Percentiles rank a stretch among this genome's conserved stretches.
These are phyloP conservation scores for Ustilago esculenta DNA, from an alignment of 1,284 basidiomycete genomes.

Conservation along the genomic window DNA sequence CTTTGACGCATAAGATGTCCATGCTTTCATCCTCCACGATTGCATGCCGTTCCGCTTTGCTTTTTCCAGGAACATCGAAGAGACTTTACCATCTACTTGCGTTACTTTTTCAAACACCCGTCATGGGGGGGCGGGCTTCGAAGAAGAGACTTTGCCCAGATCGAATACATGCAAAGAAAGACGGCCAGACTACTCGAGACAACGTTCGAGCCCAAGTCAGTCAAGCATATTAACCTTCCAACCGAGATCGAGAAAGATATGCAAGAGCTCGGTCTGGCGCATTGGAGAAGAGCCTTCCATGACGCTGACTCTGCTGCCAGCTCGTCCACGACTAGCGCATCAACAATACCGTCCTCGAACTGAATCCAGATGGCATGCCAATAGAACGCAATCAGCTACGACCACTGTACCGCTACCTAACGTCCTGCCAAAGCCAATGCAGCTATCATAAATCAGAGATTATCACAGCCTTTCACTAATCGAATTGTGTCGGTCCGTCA, in stretches of 20 bases:
- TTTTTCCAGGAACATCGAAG: conserved; percentile 47
- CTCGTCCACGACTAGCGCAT: not conserved
- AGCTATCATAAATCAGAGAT: no score
- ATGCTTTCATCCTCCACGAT: not conserved
- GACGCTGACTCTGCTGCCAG: conserved; percentile 6
- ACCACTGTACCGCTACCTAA: no score
- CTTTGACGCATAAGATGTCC: not conserved
- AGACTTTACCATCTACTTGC: conserved; percentile 63
- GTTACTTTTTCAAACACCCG: conserved; percentile 64
- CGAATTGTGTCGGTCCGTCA: no score
- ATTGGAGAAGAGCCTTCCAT: conserved; percentile 33
- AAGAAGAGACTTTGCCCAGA: conserved; percentile 60
- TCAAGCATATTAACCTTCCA: conserved; percentile 57
- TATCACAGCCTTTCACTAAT: no score
- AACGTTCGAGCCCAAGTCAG: conserved; percentile 53
- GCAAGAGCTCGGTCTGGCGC: conserved; percentile 35
- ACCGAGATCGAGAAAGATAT: conserved; percentile 42
- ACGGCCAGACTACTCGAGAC: conserved; percentile 55
- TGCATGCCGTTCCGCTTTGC: no score
- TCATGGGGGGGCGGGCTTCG: conserved; percentile 58
- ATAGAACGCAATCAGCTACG: no score
- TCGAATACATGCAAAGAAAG: conserved; percentile 64
- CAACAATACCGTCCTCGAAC: conserved; percentile 11
- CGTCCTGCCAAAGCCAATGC: not conserved
- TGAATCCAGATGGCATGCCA: not conserved